These are phyloP conservation scores for Berkeleyomyces basicola DNA, from an alignment of 2,329 filamentous ascomycete genomes.

Conservation along the genomic window DNA sequence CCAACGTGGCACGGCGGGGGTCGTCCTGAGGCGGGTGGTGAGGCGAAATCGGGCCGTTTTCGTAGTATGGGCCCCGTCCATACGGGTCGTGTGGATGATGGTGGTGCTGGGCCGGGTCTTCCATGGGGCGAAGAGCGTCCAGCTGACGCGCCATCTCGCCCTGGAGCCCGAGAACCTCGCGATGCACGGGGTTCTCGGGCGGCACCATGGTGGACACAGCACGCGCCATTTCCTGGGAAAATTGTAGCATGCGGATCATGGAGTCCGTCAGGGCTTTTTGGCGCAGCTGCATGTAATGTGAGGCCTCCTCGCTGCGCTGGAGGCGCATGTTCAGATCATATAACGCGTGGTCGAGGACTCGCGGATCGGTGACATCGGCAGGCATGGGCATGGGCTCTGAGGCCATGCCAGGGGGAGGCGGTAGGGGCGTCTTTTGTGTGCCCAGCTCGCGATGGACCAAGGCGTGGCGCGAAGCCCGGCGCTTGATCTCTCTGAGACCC, in stretches of 20 bases:
- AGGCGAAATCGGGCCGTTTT: constrained; percentile 70
- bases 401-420: constrained; percentile 49
- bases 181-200: constrained; percentile 59
- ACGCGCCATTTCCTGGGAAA: constrained; percentile 71
- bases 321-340: constrained; percentile 66
- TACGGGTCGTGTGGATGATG: constrained; percentile 45
- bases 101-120: constrained; percentile 48
- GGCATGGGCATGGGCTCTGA: constrained; percentile 57
- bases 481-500: constrained; percentile 85
- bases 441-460: constrained; percentile 86
- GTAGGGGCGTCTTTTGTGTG: constrained; percentile 35
- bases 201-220: constrained; percentile 58
- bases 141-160: constrained; percentile 44
- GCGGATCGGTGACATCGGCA: constrained; percentile 50
- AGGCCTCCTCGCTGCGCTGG: constrained; percentile 67
- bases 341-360: constrained; percentile 64
- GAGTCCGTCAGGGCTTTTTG: constrained; percentile 72
- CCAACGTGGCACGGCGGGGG: constrained; percentile 52
- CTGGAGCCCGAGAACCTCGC: constrained; percentile 49
- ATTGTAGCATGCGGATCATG: constrained; percentile 51
- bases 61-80: constrained; percentile 48
- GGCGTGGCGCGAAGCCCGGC: constrained; percentile 79
- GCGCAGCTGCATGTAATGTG: constrained; percentile 61
- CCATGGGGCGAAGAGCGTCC: constrained; percentile 38
- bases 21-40: constrained; percentile 82